Evolutionary conservation across 2,329 filamentous ascomycete species (phyloP).

Genomic region (Epicoccum sorghinum): DNA sequence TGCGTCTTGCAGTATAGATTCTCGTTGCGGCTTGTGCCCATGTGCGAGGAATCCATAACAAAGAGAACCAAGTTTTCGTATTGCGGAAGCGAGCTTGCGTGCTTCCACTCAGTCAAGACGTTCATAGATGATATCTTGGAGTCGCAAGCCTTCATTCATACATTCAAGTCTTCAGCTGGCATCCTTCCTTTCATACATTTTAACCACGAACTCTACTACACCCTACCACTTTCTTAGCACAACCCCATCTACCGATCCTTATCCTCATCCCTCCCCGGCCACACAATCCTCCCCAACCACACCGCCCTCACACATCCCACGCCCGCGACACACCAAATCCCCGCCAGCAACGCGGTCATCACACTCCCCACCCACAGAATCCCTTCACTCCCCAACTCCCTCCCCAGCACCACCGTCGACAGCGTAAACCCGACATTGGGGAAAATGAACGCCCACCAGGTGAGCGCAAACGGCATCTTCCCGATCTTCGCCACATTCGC

Average conservation of each 20-base stretch:
- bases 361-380: conserved; percentile 49
- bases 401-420: conserved; percentile 44
- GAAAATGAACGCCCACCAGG: conserved; percentile 64
- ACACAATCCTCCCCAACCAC: conserved; percentile 58
- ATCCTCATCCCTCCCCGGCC: conserved; percentile 52
- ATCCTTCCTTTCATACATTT: too few relatives aligned
- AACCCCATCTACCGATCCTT: conserved; percentile 23
- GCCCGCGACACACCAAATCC: conserved; percentile 59
- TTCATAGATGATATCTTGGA: too few relatives aligned
- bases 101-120: too few relatives aligned
- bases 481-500: conserved; percentile 23
- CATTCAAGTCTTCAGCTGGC: too few relatives aligned
- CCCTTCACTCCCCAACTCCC: conserved; percentile 37
- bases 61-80: too few relatives aligned
- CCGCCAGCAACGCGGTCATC: conserved; percentile 58
- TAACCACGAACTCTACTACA: too few relatives aligned
- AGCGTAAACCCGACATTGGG: conserved; percentile 50
- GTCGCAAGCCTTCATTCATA: too few relatives aligned
- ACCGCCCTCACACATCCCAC: conserved; percentile 58
- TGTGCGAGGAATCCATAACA: too few relatives aligned
- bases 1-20: too few relatives aligned
- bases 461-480: conserved; percentile 58
- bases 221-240: too few relatives aligned
- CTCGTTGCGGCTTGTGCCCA: too few relatives aligned
- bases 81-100: too few relatives aligned